Percentiles rank a stretch among this genome's conserved stretches.
phyloP scores from a whole-genome alignment of 1,139 yeast species.

The Saccharomyces hybrid region DNA sequence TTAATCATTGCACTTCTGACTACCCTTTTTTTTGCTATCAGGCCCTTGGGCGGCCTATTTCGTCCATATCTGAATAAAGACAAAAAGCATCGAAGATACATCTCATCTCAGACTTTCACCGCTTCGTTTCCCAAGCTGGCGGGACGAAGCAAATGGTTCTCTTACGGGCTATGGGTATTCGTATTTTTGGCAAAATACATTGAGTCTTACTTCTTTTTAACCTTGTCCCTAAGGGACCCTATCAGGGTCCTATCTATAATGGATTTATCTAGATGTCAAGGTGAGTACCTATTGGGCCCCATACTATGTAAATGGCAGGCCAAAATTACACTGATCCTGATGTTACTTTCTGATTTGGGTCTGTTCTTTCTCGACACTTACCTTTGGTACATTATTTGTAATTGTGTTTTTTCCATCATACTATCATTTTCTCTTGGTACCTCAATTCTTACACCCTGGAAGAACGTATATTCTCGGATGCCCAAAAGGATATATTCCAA shows the following conservation, averaged over 20 bases:
- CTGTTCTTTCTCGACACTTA: conserved; percentile 80
- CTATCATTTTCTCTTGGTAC: conserved; percentile 68
- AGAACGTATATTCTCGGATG: conserved; percentile 63
- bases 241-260: conserved; percentile 57
- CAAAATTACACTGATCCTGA: conserved; percentile 44
- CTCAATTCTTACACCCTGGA: conserved; percentile 83
- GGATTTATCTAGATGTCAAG: conserved; percentile 54
- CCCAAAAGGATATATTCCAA: conserved; percentile 70
- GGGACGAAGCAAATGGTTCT: conserved; percentile 46
- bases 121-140: conserved; percentile 50
- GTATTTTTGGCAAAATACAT: conserved; percentile 66
- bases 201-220: conserved; percentile 76
- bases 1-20: conserved; percentile 54
- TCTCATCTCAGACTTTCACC: conserved; percentile 43
- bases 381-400: conserved; percentile 81
- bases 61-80: conserved; percentile 35
- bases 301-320: conserved; percentile 56
- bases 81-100: conserved; percentile 30
- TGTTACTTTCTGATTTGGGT: conserved; percentile 59
- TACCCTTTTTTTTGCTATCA: conserved; percentile 51
- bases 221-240: conserved; percentile 74
- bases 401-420: conserved; percentile 62
- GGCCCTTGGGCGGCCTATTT: conserved; percentile 52
- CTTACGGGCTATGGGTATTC: conserved; percentile 57
- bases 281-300: conserved; percentile 47